A percentile compares a stretch with the other conserved stretches of the same genome.
phyloP scores from a whole-genome alignment of 495 filamentous ascomycete species.

The Aspergillus campestris region DNA sequence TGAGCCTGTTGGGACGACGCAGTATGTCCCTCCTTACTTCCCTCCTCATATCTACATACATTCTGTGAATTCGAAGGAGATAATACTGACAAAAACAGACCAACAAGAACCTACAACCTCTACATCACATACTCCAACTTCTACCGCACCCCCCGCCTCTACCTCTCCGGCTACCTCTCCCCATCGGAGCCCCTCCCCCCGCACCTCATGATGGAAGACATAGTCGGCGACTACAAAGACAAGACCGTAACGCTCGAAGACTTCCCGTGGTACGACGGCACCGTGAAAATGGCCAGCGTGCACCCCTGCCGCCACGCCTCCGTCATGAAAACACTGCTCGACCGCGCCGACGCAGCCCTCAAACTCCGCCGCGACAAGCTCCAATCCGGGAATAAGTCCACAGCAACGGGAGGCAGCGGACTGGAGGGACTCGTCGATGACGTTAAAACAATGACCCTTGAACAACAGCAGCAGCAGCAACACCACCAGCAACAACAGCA shows the following conservation, averaged over 20 bases:
- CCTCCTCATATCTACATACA: not conserved
- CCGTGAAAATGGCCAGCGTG: conserved; percentile 89
- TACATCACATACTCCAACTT: conserved; percentile 97
- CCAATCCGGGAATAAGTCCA: conserved; percentile 25
- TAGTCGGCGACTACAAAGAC: conserved; percentile 98
- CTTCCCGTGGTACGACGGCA: conserved; percentile 79
- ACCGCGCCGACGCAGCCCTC: conserved; percentile 85
- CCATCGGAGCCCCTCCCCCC: conserved; percentile 78
- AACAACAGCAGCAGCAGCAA: conserved; percentile 15
- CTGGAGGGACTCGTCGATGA: conserved; percentile 60
- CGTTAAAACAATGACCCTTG: conserved; percentile 37
- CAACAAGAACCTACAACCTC: conserved; percentile 85
- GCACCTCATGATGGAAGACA: conserved; percentile 96
- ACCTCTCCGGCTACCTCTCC: conserved; percentile 84
- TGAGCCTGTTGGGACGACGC: conserved; percentile 57
- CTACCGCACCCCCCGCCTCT: conserved; percentile 93
- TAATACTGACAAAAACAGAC: conserved; percentile 38
- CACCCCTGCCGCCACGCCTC: conserved; percentile 91
- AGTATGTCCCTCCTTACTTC: conserved; percentile 46
- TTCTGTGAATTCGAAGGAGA: not conserved
- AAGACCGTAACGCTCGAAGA: conserved; percentile 98
- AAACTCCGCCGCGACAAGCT: conserved; percentile 82
- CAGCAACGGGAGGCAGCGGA: conserved; percentile 45
- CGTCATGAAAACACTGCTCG: conserved; percentile 96
- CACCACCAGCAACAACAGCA: conserved; percentile 45